phyloP scores from a whole-genome alignment of 305 asterid genomes.

The Fraxinus paxiana region DNA sequence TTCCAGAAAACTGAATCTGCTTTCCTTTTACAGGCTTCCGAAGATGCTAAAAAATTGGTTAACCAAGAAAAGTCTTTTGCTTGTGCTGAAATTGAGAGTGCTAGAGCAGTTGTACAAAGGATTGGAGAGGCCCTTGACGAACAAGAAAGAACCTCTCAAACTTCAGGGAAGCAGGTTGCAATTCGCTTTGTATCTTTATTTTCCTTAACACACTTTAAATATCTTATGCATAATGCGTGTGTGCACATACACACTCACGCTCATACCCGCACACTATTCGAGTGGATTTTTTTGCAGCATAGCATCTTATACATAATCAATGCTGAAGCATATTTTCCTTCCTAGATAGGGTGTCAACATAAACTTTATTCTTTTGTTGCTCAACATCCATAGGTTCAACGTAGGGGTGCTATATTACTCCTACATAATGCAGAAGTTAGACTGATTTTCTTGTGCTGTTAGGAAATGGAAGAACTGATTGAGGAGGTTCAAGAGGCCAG shows the following conservation, averaged over 20 bases:
- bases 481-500: slow-evolving; percentile 96
- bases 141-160: slow-evolving; percentile 64
- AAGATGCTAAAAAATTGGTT: slow-evolving; percentile 91
- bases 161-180: slow-evolving; percentile 56
- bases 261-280: neutral
- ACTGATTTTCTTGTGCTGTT: slow-evolving; percentile 20
- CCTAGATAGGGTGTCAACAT: neutral
- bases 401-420: neutral
- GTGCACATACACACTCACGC: neutral
- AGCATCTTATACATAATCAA: neutral
- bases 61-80: slow-evolving; percentile 98
- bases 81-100: slow-evolving; percentile 98
- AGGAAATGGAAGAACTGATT: slow-evolving; percentile 78
- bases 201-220: neutral
- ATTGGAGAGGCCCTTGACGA: slow-evolving; percentile 97
- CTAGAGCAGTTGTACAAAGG: slow-evolving; percentile 89
- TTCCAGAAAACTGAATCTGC: slow-evolving; percentile 1
- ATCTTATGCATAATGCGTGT: neutral
- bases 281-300: neutral
- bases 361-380: neutral
- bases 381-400: neutral
- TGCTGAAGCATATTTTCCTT: neutral
- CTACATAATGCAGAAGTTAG: neutral
- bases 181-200: neutral
- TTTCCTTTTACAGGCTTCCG: slow-evolving; percentile 71